Base-by-base conservation (phyloP, 1,284 basidiomycete genomes). In the Ceratobasidium sp. region DNA sequence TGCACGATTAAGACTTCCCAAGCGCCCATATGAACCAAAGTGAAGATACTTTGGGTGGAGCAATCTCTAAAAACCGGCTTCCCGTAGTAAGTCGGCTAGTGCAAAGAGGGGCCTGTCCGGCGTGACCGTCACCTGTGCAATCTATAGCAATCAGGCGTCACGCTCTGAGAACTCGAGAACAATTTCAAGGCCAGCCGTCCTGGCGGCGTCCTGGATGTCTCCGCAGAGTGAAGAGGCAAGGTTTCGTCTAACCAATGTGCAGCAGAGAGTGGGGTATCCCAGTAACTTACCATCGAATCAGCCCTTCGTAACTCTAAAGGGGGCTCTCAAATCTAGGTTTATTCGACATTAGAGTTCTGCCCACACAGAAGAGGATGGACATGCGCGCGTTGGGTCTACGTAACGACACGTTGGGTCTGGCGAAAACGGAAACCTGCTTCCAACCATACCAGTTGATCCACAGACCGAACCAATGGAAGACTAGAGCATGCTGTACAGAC, bases 251-350 rank as follows among this genome's bases (percentile, higher is more conserved):
- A 88, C 91, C 92, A 94, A 1, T 92, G 86, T 0, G 98, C 85
- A 1, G 94, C 95, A 84, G 98, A 94, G 46, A 99, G 88, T 0
- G 97, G 97, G 0, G 96, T 94, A 85, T 99, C 97, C 97, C 97
- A 99, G 62, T 97, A 90, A 13, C n/a, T n/a, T n/a, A 95, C 96
- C 93, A 97, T 97, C 0, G 96, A 96, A 0, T 96, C 0, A 97
- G 97, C 84, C 99, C 97, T 86, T 99, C 97, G 82, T 92, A 99
- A 52, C 97, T 90, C 83, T 92, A 89, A 15, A 98, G 86, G 2
- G 99, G 90, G 84, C 97, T 97, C 38, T 97, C 94, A 52, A 99
- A 89, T 1, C 96, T 97, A 83, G 83, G 5, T 59, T 61, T 0
- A 26, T 67, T 79, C 40, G 81, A 77, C n/a, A 3, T 42, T 17